Evolutionary conservation across 1,139 yeast genomes (phyloP), one percentile per base, ranked within the genome.

Genomic region (Suhomyces chickasaworum): DNA sequence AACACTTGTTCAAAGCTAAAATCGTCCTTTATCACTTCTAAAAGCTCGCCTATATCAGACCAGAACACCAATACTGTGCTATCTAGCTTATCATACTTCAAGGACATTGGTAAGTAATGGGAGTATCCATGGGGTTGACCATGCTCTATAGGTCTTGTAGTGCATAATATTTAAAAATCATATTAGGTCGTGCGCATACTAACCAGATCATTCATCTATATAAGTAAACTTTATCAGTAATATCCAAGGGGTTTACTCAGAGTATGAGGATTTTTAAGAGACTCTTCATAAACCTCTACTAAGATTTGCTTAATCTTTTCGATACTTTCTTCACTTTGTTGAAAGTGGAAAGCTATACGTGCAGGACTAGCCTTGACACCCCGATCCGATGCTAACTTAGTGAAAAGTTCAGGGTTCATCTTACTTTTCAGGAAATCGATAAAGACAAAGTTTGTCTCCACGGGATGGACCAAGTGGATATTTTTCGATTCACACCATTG

Each of bases 361-460:
- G 69, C 64, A 17, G 49, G 45, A 50, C 57, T 58, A 2, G 66
- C 55, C 39, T 64, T 71, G 30, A 73, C 54, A 40, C 59, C 57
- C 56, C 83, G 72, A 58, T 85, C 81, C 47, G 69, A 64, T 54
- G 85, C 89, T 54, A 81, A 75, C 52, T 75, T 73, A 29, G 71
- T 74, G 51, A 89, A 71, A 40, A 75, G 71, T 23, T 69, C 77
- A 15, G 84, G 81, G 60, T 85, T 80, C 66, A 89, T 79, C 42
- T 75, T 78, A 55, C 81, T 80, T 36, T 73, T 72, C 54, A 71
- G 75, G 42, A 81, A 65, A 63, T 91, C 95, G 47, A 90, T 63
- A 63, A 89, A 90, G 27, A 90, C 91, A 66, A 91, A 89, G 64
- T 86, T 90, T 9, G 97, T 89, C 55, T 91, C 85, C 4, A 84